phyloP scores from a whole-genome alignment of 768 basidiomycete genomes.

The Pleurotus salmoneostramineus region DNA sequence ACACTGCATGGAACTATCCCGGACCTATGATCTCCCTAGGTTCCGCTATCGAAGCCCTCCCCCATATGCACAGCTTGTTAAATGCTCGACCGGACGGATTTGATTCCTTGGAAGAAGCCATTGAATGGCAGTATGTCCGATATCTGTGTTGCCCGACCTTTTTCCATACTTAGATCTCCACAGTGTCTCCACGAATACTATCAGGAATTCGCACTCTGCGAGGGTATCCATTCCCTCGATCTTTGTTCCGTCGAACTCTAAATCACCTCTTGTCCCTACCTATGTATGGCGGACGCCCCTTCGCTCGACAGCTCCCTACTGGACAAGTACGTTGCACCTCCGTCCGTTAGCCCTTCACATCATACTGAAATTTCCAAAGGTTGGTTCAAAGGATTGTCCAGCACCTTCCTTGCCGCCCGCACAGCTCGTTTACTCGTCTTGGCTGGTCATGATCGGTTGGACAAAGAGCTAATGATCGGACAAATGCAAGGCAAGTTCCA shows the following conservation, averaged over 20 bases:
- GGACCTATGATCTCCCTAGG: conserved; percentile 40
- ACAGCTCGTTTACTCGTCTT: conserved; percentile 86
- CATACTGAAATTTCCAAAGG: conserved; percentile 37
- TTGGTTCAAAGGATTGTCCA: conserved; percentile 87
- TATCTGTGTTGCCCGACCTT: background rate
- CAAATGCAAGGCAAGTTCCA: conserved; percentile 98
- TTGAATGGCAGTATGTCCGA: conserved; percentile 92
- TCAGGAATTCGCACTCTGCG: conserved; percentile 79
- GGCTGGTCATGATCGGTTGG: conserved; percentile 90
- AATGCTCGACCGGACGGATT: conserved; percentile 86
- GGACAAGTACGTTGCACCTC: conserved; percentile 60
- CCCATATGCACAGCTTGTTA: conserved; percentile 87
- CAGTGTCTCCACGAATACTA: conserved; percentile 78
- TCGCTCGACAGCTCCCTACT: conserved; percentile 81
- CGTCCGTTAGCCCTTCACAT: background rate
- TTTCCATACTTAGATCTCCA: background rate
- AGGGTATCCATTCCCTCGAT: conserved; percentile 86
- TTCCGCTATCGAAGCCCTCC: conserved; percentile 89
- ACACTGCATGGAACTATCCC: background rate
- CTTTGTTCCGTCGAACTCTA: conserved; percentile 41
- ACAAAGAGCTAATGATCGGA: conserved; percentile 92
- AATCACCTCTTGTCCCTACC: conserved; percentile 31
- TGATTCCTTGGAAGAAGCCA: conserved; percentile 74
- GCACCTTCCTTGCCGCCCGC: conserved; percentile 70
- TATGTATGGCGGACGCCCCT: conserved; percentile 86